A percentile compares a stretch with the other conserved stretches of the same genome.
phyloP scores from a whole-genome alignment of 2,329 filamentous ascomycete genomes.

The Tolypocladium sp. region DNA sequence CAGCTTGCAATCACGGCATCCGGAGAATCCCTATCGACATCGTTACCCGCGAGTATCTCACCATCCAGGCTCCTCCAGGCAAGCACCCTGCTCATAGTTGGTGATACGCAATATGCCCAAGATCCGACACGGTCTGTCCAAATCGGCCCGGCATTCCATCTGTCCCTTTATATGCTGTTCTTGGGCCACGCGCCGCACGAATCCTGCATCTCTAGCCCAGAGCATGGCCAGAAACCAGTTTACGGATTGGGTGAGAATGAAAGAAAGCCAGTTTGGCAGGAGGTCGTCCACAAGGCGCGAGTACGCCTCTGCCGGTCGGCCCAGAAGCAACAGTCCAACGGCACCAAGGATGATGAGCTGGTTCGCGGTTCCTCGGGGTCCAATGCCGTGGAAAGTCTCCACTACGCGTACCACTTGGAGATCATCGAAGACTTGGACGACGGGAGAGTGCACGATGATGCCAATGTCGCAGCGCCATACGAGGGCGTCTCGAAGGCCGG shows the following conservation, averaged over 20 bases:
- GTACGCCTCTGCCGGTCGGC: conserved; percentile 69
- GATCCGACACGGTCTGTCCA: conserved; percentile 58
- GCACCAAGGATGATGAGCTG: background rate
- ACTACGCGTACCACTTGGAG: conserved; percentile 70
- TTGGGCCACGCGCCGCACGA: conserved; percentile 54
- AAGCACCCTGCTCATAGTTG: conserved; percentile 80
- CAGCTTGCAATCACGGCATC: conserved; percentile 92
- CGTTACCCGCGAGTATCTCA: conserved; percentile 72
- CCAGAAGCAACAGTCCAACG: conserved; percentile 17
- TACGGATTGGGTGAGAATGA: conserved; percentile 27
- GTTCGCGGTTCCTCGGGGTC: background rate
- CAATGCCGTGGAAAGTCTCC: conserved; percentile 4
- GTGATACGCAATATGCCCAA: conserved; percentile 72
- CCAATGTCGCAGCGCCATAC: conserved; percentile 22
- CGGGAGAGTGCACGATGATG: conserved; percentile 40
- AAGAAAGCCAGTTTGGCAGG: conserved; percentile 77
- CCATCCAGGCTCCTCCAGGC: conserved; percentile 87
- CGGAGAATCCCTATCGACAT: conserved; percentile 75
- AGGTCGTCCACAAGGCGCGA: conserved; percentile 87
- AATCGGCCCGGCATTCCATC: conserved; percentile 75
- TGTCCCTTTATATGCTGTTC: conserved; percentile 95
- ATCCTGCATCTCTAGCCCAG: background rate
- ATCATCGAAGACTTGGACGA: conserved; percentile 72
- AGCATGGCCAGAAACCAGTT: background rate
- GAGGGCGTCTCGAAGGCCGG: conserved; percentile 34